Percentiles rank a stretch among this genome's conserved stretches.
phyloP scores from a whole-genome alignment of 1,139 yeast species.

The Nakaseomyces sp. region DNA sequence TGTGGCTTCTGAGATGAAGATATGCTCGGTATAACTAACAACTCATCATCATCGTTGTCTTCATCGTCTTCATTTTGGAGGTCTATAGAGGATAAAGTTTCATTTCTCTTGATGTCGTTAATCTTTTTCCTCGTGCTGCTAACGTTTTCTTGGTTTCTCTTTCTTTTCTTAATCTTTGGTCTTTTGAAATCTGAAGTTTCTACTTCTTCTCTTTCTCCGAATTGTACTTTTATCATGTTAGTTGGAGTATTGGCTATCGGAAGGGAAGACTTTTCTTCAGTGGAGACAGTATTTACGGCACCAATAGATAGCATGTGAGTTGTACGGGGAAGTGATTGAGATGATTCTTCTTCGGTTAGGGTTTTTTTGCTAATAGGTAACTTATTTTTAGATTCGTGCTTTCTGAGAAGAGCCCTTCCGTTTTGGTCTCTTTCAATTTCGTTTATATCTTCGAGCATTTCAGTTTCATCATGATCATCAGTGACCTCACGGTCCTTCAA shows the following conservation, averaged over 20 bases:
- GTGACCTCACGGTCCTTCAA: constrained; percentile 51
- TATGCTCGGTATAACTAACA: constrained; percentile 34
- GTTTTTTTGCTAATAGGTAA: constrained; percentile 22
- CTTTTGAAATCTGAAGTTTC: constrained; percentile 25
- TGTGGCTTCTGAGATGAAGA: constrained; percentile 23
- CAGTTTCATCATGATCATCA: constrained; percentile 35
- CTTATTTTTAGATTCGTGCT: constrained; percentile 13
- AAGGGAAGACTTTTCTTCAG: neutral
- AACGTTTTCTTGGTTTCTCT: constrained; percentile 12
- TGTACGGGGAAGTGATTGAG: too few species aligned
- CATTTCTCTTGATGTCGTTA: constrained; percentile 19
- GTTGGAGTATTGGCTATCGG: neutral
- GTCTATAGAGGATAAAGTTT: constrained; percentile 26
- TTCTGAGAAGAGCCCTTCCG: constrained; percentile 9
- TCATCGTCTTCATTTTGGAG: constrained; percentile 33
- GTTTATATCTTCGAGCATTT: constrained; percentile 18
- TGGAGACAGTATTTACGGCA: constrained; percentile 7
- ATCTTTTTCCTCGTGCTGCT: constrained; percentile 14
- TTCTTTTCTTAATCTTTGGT: constrained; percentile 27
- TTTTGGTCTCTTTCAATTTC: constrained; percentile 13
- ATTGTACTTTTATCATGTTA: constrained; percentile 17
- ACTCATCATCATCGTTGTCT: constrained; percentile 37
- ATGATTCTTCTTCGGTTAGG: constrained; percentile 7
- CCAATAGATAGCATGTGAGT: constrained; percentile 13
- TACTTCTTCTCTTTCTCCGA: constrained; percentile 11